Evolutionary conservation across 768 basidiomycete genomes (phyloP).

Genomic region (Hericium rajendrae): DNA sequence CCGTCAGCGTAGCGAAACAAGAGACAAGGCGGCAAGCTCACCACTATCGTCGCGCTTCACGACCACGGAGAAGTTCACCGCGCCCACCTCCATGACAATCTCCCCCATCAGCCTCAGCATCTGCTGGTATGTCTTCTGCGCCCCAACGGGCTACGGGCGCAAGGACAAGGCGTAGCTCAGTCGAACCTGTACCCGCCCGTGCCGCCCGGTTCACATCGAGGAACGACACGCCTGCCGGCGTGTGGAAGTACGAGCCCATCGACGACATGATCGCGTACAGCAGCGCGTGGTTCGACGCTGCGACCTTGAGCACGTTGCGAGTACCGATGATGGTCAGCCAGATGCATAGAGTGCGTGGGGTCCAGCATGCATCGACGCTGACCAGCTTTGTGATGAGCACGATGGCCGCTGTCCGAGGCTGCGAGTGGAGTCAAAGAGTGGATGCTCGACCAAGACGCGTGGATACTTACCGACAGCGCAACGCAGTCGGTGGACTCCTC

Average conservation of each 20-base stretch:
- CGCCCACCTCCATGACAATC: slow-evolving; percentile 25
- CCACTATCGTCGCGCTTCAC: slow-evolving; percentile 31
- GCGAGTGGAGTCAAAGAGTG: background rate
- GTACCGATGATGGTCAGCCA: slow-evolving; percentile 65
- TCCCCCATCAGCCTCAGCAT: slow-evolving; percentile 41
- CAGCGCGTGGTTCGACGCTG: slow-evolving; percentile 68
- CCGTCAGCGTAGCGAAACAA: no score
- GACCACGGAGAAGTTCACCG: slow-evolving; percentile 44
- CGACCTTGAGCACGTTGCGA: slow-evolving; percentile 46
- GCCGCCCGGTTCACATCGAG: slow-evolving; percentile 40
- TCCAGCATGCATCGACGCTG: slow-evolving; percentile 67
- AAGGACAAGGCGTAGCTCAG: slow-evolving; percentile 24
- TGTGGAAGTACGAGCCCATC: slow-evolving; percentile 40
- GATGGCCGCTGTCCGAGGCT: slow-evolving; percentile 40
- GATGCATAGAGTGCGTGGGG: slow-evolving; percentile 72
- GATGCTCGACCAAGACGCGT: background rate
- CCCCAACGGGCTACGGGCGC: slow-evolving; percentile 35
- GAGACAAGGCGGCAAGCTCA: background rate
- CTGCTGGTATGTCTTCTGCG: slow-evolving; percentile 37
- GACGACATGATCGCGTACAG: slow-evolving; percentile 80
- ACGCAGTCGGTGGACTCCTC: slow-evolving; percentile 57
- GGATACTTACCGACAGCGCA: slow-evolving; percentile 51
- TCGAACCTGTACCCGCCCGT: slow-evolving; percentile 43
- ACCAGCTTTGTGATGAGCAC: slow-evolving; percentile 59
- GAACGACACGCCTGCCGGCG: slow-evolving; percentile 23